Evolutionary conservation across 148 eudicot species (phyloP).

Genomic region (Silene conica): DNA sequence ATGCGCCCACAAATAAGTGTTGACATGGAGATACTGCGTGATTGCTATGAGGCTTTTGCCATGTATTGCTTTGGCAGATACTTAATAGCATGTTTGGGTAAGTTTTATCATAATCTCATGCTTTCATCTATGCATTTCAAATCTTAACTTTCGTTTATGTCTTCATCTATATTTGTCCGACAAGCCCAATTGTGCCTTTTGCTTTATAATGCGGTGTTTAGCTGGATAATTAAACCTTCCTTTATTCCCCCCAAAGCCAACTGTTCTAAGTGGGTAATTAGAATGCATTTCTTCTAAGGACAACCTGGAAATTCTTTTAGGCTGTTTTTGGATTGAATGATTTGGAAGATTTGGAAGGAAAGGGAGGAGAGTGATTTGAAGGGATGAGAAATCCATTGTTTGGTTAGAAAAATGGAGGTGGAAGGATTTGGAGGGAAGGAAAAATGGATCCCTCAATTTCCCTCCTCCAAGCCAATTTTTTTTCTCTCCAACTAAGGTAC

Average conservation of each 20-base stretch:
- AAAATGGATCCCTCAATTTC: too few relatives aligned
- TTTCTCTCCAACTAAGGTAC: too few relatives aligned
- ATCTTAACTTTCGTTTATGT: not conserved
- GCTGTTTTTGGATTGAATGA: too few relatives aligned
- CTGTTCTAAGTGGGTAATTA: not conserved
- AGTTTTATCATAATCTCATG: conserved; percentile 21
- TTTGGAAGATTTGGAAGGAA: too few relatives aligned
- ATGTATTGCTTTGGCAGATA: conserved; percentile 99
- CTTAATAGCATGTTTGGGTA: conserved; percentile 95
- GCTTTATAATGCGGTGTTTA: not conserved
- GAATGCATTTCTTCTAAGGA: not conserved
- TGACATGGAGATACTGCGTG: conserved; percentile 85
- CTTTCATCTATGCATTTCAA: conserved; percentile 9
- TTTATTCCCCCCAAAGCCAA: not conserved
- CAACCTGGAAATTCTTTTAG: not conserved
- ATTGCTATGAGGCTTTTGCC: conserved; percentile 98
- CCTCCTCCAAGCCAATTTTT: too few relatives aligned
- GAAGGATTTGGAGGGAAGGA: too few relatives aligned
- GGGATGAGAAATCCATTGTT: too few relatives aligned
- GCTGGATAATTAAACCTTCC: too few relatives aligned
- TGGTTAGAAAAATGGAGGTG: too few relatives aligned
- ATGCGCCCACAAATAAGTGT: conserved; percentile 84
- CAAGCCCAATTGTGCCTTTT: not conserved
- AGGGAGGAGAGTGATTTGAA: too few relatives aligned
- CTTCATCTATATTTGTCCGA: not conserved